Percentiles rank a stretch among this genome's conserved stretches.
phyloP scores from a whole-genome alignment of 2,329 filamentous ascomycete genomes.

The Akanthomyces lecanii region DNA sequence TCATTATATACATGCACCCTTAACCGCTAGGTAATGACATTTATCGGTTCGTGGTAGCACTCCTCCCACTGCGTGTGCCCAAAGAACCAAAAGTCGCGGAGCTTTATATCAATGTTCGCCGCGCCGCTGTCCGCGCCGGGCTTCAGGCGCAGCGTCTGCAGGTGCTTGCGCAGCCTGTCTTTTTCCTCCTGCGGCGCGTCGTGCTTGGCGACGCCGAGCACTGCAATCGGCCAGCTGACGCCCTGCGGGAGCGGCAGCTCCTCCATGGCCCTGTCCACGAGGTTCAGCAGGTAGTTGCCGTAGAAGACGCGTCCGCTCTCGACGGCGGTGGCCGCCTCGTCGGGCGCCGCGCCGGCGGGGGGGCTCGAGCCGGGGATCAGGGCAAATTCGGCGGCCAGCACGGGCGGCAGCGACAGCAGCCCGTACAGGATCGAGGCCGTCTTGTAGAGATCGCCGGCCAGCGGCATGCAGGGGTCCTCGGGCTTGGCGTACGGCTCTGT shows the following conservation, averaged over 20 bases:
- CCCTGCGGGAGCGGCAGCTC: slow-evolving; percentile 8
- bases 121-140: slow-evolving; percentile 12
- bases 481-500: slow-evolving; percentile 10
- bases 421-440: slow-evolving; percentile 1
- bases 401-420: neutral
- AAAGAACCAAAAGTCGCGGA: slow-evolving; percentile 14
- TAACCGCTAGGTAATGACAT: slow-evolving; percentile 4
- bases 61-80: slow-evolving; percentile 9
- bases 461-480: slow-evolving; percentile 5
- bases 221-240: slow-evolving; percentile 9
- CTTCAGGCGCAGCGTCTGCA: neutral
- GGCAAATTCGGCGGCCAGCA: slow-evolving; percentile 8
- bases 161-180: neutral
- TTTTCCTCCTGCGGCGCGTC: slow-evolving; percentile 6
- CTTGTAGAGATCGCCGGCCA: slow-evolving; percentile 12
- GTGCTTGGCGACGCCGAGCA: slow-evolving; percentile 8
- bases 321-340: neutral
- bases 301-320: neutral
- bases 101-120: slow-evolving; percentile 3
- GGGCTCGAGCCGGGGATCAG: neutral
- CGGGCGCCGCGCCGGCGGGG: no score
- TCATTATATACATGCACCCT: neutral
- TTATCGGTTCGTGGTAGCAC: slow-evolving; percentile 11
- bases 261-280: neutral
- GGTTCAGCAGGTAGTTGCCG: neutral